Percentiles rank a stretch among this genome's conserved stretches.
Conservation (phyloP, 345 rosid species). For the Hibiscus mutabilis region DNA sequence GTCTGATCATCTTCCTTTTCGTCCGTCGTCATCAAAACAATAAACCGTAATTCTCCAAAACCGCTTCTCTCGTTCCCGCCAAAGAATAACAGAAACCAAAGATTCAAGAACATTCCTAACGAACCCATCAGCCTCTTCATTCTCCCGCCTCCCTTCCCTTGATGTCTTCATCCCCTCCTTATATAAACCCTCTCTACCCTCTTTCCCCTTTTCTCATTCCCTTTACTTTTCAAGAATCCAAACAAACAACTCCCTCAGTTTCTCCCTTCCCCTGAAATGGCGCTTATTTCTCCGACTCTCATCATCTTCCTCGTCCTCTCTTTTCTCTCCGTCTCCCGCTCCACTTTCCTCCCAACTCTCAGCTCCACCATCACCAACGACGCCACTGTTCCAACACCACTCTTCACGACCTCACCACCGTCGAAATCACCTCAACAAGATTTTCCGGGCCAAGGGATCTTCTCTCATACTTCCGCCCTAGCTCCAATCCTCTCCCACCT, state of each 20-base stretch:
- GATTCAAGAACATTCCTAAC: conserved; percentile 1
- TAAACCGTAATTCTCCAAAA: background rate
- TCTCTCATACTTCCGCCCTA: conserved; percentile 30
- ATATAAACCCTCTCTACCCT: background rate
- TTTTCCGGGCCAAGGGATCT: conserved; percentile 19
- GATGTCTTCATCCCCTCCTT: no score
- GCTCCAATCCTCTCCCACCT: conserved; percentile 55
- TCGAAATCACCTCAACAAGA: conserved; percentile 11
- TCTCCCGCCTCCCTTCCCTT: no score
- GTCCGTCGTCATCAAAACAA: background rate
- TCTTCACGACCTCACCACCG: background rate
- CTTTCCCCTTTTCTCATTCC: background rate
- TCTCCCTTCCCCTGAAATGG: conserved; percentile 18
- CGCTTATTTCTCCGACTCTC: conserved; percentile 1
- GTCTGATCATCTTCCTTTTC: no score
- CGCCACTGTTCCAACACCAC: background rate
- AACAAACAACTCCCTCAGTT: background rate
- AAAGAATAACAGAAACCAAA: conserved; percentile 14
- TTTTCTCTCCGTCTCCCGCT: conserved; percentile 10
- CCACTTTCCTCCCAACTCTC: conserved; percentile 9
- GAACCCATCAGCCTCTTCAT: background rate
- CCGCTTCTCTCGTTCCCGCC: conserved; percentile 16
- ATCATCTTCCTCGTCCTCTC: conserved; percentile 6
- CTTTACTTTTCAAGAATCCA: background rate
- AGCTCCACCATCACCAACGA: background rate